Base-by-base conservation (phyloP, 495 filamentous ascomycete species). In the Bacidia rubella region DNA sequence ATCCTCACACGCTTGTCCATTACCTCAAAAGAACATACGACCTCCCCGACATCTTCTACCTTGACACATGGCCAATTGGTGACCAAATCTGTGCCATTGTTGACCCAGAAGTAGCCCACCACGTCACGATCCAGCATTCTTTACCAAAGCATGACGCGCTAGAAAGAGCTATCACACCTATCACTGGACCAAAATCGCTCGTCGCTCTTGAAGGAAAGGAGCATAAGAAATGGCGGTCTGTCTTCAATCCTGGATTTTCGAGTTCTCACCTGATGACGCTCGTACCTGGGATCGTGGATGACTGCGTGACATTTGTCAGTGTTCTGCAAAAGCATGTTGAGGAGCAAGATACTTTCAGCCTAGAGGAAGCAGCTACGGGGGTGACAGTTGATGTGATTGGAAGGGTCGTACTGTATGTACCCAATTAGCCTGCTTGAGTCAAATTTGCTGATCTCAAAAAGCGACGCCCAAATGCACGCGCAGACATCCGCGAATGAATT, bases 41-140 rank as follows among this genome's bases (percentile, higher is more conserved):
- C 11, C 57, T 69, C 1, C 59, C 56, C 21, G 54, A 58, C 11
- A 35, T 67, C 49, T 68, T 62, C 53, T 67, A 65, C 46, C 10
- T 70, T 11, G 68, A 72, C 29, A 40, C 57, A 1, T 69, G 60
- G 57, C 69, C 68, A n/a, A 39, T 68, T 20, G 44, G 48, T 12
- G 43, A 49, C 11, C 55, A 59, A 2, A 59, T 74, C 47, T 47
- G 70, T 9, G 43, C 75, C 9, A 55, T 78, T 22, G 54, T 58
- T 24, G 66, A 67, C 57, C 69, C 77, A 41, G 66, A 70, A 2
- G 47, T 74, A 0, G 70, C 73, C 19, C 65, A 69, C 29, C 70
- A 74, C 47, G 41, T 63, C 29, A 53, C 56, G 3, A 46, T 59
- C 11, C 49, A 54, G 21, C 50, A 50, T 24, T 58, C 55, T 15